Base-by-base conservation (phyloP, 2,329 filamentous ascomycete genomes). In the Ophiostoma ips region DNA sequence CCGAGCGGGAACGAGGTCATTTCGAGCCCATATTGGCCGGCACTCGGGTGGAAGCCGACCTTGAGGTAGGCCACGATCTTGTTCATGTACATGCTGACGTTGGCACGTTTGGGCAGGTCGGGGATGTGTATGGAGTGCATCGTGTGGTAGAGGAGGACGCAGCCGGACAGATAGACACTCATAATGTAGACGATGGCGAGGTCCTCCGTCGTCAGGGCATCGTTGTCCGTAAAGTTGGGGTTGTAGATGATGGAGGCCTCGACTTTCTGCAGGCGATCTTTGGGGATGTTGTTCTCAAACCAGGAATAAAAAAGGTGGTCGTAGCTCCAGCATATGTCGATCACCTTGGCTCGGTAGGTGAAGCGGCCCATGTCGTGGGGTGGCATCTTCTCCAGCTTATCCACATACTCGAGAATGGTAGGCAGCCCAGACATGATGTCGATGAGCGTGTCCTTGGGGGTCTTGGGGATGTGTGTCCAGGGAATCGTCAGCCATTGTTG, bases 351-450 rank as follows among this genome's bases (percentile, higher is more conserved):
- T 28, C 45, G 50, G 10, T 49, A 45, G 1, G 19, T 31, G 5
- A 49, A 48, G 15, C 35, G 28, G n/a, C 3, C 35, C 5, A 43
- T 45, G 48, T 19, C 21, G 1, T 33, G 15, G n/a, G n/a, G n/a
- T 2, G 21, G 24, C 35, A 55, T 19, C 6, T 21, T 11, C n/a
- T 48, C 36, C 1, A 57, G 36, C 13, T 13, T 46, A 44, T 59
- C 56, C 9, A 55, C 48, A n/a, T 46, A 49, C 47, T 59, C 54
- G 9, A 58, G 47, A 9, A 59, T 28, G 13, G 44, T 44, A 1
- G 57, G 55, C 3, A 59, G 36, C 15, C 55, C 54, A 2, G 52
- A 46, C 12, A 58, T 47, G 35, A 58, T 52, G 46, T 59, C 57
- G 21, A 57, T 28, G 3, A 59, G 46, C 5, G 15, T 13, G 35